A percentile compares a stretch with the other conserved stretches of the same genome.
phyloP scores from a whole-genome alignment of 2,329 filamentous ascomycete genomes.

The Phialophora chinensis region DNA sequence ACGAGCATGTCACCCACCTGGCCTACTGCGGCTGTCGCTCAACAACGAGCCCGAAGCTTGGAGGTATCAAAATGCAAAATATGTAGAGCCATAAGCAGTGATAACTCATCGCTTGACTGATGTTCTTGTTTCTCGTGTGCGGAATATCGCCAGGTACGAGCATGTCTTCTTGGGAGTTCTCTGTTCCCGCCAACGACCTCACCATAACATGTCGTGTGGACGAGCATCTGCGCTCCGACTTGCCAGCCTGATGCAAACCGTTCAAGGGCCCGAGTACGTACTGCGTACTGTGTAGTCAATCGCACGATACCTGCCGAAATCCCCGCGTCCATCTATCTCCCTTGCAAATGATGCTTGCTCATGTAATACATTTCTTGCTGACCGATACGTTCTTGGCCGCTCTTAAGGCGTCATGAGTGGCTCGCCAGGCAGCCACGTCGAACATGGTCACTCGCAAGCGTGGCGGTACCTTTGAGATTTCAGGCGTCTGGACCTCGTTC shows the following conservation, averaged over 20 bases:
- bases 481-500: conserved; percentile 24
- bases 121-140: neutral
- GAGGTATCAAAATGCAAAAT: neutral
- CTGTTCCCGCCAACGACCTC: neutral
- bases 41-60: conserved; percentile 1
- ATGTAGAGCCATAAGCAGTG: neutral
- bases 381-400: conserved; percentile 27
- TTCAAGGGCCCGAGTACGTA: neutral
- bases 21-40: neutral
- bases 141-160: neutral
- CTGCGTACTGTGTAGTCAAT: neutral
- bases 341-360: conserved; percentile 16
- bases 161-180: neutral
- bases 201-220: neutral
- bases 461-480: conserved; percentile 7
- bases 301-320: neutral
- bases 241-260: neutral
- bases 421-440: conserved; percentile 15
- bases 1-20: no score
- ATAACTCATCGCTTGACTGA: neutral
- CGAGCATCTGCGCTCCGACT: neutral
- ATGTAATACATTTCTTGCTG: conserved; percentile 36
- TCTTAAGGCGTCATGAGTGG: conserved; percentile 8
- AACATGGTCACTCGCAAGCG: conserved; percentile 6
- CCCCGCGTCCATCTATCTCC: neutral